These are phyloP conservation scores for Lepidium africanum DNA, from an alignment of 345 rosid genomes.

Conservation along the genomic window DNA sequence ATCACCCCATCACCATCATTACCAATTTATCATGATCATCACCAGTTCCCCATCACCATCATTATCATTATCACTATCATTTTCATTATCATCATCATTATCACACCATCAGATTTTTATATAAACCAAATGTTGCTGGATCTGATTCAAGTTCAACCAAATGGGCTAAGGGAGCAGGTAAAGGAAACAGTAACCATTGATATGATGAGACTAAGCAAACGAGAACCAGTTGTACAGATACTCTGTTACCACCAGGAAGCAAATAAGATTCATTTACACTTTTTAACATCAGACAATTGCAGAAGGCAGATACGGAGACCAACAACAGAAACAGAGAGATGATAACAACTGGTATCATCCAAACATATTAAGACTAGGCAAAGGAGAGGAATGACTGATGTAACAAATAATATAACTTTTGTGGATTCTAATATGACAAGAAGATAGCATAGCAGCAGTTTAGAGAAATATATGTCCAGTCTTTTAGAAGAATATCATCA, in stretches of 20 bases:
- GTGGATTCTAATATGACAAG: not conserved
- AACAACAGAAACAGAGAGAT: not conserved
- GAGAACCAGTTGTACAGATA: not conserved
- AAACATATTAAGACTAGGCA: not conserved
- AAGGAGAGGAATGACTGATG: not conserved
- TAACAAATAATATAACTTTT: not conserved
- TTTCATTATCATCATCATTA: no score
- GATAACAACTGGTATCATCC: not conserved
- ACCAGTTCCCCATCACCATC: no score
- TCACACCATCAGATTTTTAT: no score
- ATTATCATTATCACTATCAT: no score
- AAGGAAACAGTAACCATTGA: not conserved
- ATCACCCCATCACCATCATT: no score
- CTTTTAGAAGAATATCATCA: not conserved
- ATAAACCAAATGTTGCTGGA: not conserved
- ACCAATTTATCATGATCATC: no score
- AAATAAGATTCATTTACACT: not conserved
- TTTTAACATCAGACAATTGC: no score
- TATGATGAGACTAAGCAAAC: not conserved
- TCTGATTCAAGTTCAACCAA: not conserved
- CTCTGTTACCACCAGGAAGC: not conserved
- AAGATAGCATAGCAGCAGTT: not conserved
- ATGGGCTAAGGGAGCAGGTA: not conserved
- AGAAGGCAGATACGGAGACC: not conserved
- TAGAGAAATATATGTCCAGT: not conserved